These are phyloP conservation scores for Aspergillus chevalieri DNA, from an alignment of 2,329 filamentous ascomycete species.

Conservation along the genomic window DNA sequence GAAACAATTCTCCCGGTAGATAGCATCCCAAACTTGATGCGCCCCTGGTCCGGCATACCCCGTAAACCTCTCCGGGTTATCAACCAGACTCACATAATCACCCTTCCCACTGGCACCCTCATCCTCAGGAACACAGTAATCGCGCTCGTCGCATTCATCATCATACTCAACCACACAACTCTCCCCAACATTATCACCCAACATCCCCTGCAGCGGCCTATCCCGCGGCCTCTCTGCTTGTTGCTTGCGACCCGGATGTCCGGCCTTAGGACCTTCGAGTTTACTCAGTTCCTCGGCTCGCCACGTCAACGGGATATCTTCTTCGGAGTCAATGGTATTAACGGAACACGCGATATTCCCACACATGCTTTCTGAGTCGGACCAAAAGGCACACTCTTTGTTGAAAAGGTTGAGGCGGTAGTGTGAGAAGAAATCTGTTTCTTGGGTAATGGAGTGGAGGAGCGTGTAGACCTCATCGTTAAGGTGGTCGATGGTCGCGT, in stretches of 20 bases:
- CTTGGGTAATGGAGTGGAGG: slow-evolving; percentile 71
- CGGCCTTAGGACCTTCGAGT: slow-evolving; percentile 82
- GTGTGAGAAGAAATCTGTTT: slow-evolving; percentile 96
- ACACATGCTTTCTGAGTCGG: slow-evolving; percentile 86
- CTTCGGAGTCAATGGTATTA: slow-evolving; percentile 88
- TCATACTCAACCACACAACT: slow-evolving; percentile 97
- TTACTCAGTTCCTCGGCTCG: slow-evolving; percentile 86
- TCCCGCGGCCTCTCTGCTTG: slow-evolving; percentile 63
- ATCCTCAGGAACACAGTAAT: slow-evolving; percentile 95
- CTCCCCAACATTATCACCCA: slow-evolving; percentile 84
- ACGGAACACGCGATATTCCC: slow-evolving; percentile 96
- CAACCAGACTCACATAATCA: slow-evolving; percentile 89
- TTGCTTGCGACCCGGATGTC: slow-evolving; percentile 71
- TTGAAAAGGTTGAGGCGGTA: slow-evolving; percentile 93
- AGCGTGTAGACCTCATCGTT: slow-evolving; percentile 71
- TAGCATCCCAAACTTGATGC: slow-evolving; percentile 89
- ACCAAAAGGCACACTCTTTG: slow-evolving; percentile 94
- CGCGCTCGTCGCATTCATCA: slow-evolving; percentile 91
- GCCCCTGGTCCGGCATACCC: slow-evolving; percentile 82
- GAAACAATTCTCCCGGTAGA: slow-evolving; percentile 98
- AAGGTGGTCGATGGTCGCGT: slow-evolving; percentile 77
- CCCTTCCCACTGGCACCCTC: slow-evolving; percentile 80
- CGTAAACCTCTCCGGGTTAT: slow-evolving; percentile 93
- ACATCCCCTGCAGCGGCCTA: slow-evolving; percentile 69
- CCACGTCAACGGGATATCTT: slow-evolving; percentile 89